phyloP scores from a whole-genome alignment of 306 rosid species.

The Gleditsia sinensis region DNA sequence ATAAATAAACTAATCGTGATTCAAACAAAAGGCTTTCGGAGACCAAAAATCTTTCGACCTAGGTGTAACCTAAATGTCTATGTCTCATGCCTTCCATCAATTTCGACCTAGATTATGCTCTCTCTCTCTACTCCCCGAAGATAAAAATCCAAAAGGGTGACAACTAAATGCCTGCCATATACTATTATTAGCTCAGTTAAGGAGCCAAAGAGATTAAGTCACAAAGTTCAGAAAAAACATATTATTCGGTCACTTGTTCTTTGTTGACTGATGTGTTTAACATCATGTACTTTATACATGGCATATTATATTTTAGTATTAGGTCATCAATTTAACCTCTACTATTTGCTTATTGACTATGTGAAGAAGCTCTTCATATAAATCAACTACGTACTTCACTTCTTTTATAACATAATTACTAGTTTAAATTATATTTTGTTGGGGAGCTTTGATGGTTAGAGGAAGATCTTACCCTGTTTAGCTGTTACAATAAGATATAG shows the following conservation, averaged over 20 bases:
- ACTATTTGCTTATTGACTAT: neutral
- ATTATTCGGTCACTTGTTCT: conserved; percentile 28
- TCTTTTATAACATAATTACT: neutral
- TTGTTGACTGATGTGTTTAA: conserved; percentile 27
- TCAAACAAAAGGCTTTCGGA: too few species aligned
- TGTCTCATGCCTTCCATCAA: too few species aligned
- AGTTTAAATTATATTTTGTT: neutral
- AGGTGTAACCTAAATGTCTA: too few species aligned
- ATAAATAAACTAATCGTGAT: too few species aligned
- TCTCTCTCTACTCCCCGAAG: conserved; percentile 79
- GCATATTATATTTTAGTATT: neutral
- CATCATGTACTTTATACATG: conserved; percentile 18
- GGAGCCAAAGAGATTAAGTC: conserved; percentile 87
- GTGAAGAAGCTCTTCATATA: conserved; percentile 1
- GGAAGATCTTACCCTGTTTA: neutral
- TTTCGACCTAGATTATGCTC: too few species aligned
- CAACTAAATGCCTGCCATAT: conserved; percentile 77
- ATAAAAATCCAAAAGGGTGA: conserved; percentile 81
- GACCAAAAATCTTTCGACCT: too few species aligned
- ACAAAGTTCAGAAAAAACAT: conserved; percentile 16
- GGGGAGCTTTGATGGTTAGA: neutral
- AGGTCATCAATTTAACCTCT: neutral
- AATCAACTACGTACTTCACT: neutral
- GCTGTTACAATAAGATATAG: neutral
- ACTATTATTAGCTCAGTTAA: too few species aligned